phyloP scores from a whole-genome alignment of 164 flowering plant genomes.

The Amborella trichopoda region DNA sequence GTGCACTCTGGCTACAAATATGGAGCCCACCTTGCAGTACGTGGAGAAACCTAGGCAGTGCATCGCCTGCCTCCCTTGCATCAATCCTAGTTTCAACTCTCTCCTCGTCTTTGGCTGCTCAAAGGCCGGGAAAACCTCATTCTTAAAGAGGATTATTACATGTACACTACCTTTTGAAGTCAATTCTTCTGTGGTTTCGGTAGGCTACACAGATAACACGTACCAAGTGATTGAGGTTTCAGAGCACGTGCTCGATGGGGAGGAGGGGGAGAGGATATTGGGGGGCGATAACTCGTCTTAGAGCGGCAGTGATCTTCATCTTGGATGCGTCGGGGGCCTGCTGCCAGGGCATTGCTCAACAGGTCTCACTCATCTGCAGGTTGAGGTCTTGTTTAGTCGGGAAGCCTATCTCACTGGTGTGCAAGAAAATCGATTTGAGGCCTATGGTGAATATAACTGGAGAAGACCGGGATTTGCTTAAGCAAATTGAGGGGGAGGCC shows the following conservation, averaged over 20 bases:
- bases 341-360: slow-evolving; percentile 76
- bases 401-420: slow-evolving; percentile 70
- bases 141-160: slow-evolving; percentile 78
- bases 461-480: slow-evolving; percentile 65
- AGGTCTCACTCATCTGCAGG: slow-evolving; percentile 83
- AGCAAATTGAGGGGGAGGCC: slow-evolving; percentile 80
- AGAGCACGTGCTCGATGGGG: slow-evolving; percentile 80
- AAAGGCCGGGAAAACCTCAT: slow-evolving; percentile 90
- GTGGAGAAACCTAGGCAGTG: slow-evolving; percentile 81
- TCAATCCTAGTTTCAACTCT: slow-evolving; percentile 81
- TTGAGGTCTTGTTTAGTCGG: slow-evolving; percentile 83
- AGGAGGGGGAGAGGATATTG: slow-evolving; percentile 84
- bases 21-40: slow-evolving; percentile 76
- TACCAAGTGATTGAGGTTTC: slow-evolving; percentile 95
- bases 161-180: slow-evolving; percentile 94
- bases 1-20: slow-evolving; percentile 73
- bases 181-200: slow-evolving; percentile 85
- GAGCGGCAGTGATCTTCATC: slow-evolving; percentile 86
- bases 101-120: slow-evolving; percentile 84
- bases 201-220: slow-evolving; percentile 89
- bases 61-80: slow-evolving; percentile 88
- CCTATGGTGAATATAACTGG: slow-evolving; percentile 60
- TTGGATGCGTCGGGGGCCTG: slow-evolving; percentile 86
- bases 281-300: slow-evolving; percentile 82
- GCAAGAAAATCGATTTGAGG: slow-evolving; percentile 91